A percentile compares a stretch with the other conserved stretches of the same genome.
phyloP scores from a whole-genome alignment of 139 green algal genomes.

The Chlorella sp. region DNA sequence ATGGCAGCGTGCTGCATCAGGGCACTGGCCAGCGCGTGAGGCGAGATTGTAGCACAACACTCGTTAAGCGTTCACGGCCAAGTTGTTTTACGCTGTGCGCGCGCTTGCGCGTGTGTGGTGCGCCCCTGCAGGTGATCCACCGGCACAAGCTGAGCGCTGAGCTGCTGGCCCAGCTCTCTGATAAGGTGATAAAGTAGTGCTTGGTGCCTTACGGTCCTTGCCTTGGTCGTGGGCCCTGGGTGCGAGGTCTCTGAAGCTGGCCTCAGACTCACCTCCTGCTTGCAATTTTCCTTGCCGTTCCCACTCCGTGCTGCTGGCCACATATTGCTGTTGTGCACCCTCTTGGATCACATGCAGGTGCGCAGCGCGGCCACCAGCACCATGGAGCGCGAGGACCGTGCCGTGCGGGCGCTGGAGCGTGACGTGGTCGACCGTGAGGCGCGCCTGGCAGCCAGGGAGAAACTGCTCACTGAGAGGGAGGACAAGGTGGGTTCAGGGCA shows the following conservation, averaged over 20 bases:
- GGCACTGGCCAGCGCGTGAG: too few relatives aligned
- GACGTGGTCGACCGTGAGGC: constrained; percentile 33
- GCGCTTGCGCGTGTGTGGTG: background rate
- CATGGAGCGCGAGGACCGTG: constrained; percentile 35
- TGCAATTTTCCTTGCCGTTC: too few relatives aligned
- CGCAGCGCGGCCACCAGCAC: constrained; percentile 20
- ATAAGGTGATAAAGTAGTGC: too few relatives aligned
- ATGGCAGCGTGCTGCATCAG: too few relatives aligned
- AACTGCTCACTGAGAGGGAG: constrained; percentile 28
- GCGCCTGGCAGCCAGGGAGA: constrained; percentile 20
- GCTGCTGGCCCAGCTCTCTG: constrained; percentile 28
- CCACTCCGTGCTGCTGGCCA: too few relatives aligned
- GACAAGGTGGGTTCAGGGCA: constrained; percentile 14
- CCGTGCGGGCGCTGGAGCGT: constrained; percentile 24
- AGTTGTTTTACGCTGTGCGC: too few relatives aligned
- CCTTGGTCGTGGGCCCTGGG: too few relatives aligned
- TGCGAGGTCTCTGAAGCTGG: too few relatives aligned
- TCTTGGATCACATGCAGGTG: constrained; percentile 37
- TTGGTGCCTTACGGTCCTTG: too few relatives aligned
- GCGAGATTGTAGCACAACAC: too few relatives aligned
- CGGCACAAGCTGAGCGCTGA: constrained; percentile 28
- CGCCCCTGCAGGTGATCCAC: background rate
- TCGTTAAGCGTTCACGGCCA: too few relatives aligned
- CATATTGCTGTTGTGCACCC: constrained; percentile 20
- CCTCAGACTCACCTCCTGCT: too few relatives aligned